These are phyloP conservation scores for Cynanchum wilfordii DNA, from an alignment of 257 asterid genomes.

Conservation along the genomic window DNA sequence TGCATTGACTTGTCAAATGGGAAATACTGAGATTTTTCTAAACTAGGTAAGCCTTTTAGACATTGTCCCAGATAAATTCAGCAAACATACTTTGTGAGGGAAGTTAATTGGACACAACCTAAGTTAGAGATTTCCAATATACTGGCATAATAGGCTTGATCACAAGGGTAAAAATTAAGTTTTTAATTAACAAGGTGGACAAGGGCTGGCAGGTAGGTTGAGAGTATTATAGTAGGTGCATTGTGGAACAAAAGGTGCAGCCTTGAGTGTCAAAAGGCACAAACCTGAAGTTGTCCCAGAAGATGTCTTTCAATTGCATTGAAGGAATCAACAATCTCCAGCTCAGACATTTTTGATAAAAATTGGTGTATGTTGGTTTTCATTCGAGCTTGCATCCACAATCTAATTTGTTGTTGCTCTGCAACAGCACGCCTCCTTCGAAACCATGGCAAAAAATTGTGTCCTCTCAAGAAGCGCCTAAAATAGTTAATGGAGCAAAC, in stretches of 20 bases:
- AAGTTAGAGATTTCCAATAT: neutral
- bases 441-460: conserved; percentile 91
- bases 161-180: neutral
- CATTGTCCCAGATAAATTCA: neutral
- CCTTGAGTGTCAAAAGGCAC: conserved; percentile 22
- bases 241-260: neutral
- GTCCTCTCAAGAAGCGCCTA: conserved; percentile 88
- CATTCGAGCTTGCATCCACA: conserved; percentile 91
- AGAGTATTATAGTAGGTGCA: neutral
- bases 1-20: neutral
- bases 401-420: conserved; percentile 80
- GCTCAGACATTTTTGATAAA: conserved; percentile 67
- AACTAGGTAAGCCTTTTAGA: neutral
- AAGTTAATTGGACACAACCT: neutral
- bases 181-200: neutral
- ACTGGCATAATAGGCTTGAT: neutral
- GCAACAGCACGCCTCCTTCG: conserved; percentile 89
- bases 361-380: conserved; percentile 57
- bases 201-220: neutral
- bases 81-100: neutral
- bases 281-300: conserved; percentile 75
- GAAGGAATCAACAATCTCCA: conserved; percentile 81
- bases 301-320: conserved; percentile 84
- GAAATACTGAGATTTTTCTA: neutral
- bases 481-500: conserved; percentile 12